Percentiles rank a stretch among this genome's conserved stretches.
Conservation (phyloP, 2,329 filamentous ascomycete genomes). For the Cladosporium cucumerinum region DNA sequence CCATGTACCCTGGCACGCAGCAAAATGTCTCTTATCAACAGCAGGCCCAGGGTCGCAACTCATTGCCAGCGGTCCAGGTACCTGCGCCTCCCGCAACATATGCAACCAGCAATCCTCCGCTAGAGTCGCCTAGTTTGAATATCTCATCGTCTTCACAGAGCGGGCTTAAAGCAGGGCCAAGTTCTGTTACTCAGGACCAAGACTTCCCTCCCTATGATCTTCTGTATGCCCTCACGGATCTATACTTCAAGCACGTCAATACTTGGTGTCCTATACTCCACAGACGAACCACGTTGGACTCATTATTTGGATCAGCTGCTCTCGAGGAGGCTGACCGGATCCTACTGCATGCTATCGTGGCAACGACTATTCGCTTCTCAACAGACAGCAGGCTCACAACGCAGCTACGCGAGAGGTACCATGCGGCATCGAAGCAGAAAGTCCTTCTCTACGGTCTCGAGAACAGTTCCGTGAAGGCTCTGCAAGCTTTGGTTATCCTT, state of each 20-base stretch:
- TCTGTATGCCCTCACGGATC: constrained; percentile 57
- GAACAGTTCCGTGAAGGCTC: constrained; percentile 80
- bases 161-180: constrained; percentile 18
- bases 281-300: constrained; percentile 71
- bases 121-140: constrained; percentile 59
- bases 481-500: constrained; percentile 84
- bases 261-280: constrained; percentile 85
- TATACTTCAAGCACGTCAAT: constrained; percentile 64
- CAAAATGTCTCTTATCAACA: constrained; percentile 27
- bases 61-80: constrained; percentile 22
- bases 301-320: constrained; percentile 72
- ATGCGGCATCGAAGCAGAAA: constrained; percentile 77
- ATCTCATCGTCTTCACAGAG: constrained; percentile 38
- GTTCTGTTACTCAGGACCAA: constrained; percentile 37
- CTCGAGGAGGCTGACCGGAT: constrained; percentile 79
- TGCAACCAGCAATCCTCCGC: constrained; percentile 37
- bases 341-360: constrained; percentile 82
- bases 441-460: constrained; percentile 85
- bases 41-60: constrained; percentile 24
- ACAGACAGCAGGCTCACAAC: constrained; percentile 71
- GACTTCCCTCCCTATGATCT: constrained; percentile 59
- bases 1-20: constrained; percentile 31
- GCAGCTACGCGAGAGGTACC: constrained; percentile 69
- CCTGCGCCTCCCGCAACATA: constrained; percentile 28
- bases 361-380: constrained; percentile 81